Percentiles rank a stretch among this genome's conserved stretches.
Evolutionary conservation across 2,329 filamentous ascomycete genomes (phyloP).

Genomic region (Chrysoporthe deuterocubensis): DNA sequence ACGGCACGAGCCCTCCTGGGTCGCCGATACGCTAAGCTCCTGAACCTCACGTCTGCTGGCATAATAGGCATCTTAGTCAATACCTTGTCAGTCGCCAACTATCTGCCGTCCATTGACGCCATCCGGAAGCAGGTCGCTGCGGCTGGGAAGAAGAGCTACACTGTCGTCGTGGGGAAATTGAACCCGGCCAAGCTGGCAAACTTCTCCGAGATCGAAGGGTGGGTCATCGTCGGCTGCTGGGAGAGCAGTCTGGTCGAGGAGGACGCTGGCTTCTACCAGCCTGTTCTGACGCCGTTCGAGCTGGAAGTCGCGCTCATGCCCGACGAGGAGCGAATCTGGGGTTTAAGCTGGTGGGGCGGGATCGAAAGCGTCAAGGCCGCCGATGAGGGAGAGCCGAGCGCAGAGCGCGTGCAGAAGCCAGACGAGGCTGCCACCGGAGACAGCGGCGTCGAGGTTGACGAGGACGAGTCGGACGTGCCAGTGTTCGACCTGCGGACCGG

Average conservation of each 20-base stretch:
- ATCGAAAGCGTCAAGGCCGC: conserved; percentile 70
- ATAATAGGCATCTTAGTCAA: conserved; percentile 96
- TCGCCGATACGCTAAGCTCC: conserved; percentile 85
- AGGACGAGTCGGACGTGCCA: conserved; percentile 77
- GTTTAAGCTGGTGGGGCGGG: conserved; percentile 84
- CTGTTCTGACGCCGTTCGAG: conserved; percentile 95
- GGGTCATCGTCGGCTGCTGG: conserved; percentile 98
- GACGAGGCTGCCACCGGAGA: conserved; percentile 31
- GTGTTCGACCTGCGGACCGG: conserved; percentile 93
- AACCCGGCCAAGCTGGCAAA: conserved; percentile 97
- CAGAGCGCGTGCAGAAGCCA: conserved; percentile 27
- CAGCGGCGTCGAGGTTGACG: conserved; percentile 39
- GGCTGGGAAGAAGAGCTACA: conserved; percentile 93
- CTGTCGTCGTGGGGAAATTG: conserved; percentile 94
- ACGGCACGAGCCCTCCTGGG: conserved; percentile 65
- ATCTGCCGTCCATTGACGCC: conserved; percentile 77
- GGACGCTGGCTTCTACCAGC: conserved; percentile 78
- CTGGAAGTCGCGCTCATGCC: conserved; percentile 75
- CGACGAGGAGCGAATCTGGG: conserved; percentile 82
- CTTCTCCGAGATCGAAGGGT: conserved; percentile 92
- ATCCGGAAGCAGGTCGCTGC: conserved; percentile 73
- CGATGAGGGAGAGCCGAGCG: conserved; percentile 34
- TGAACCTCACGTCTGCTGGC: conserved; percentile 76
- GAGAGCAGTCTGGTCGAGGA: conserved; percentile 92
- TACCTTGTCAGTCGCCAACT: conserved; percentile 90